phyloP scores from a whole-genome alignment of 306 rosid genomes.

The Rosa persica region DNA sequence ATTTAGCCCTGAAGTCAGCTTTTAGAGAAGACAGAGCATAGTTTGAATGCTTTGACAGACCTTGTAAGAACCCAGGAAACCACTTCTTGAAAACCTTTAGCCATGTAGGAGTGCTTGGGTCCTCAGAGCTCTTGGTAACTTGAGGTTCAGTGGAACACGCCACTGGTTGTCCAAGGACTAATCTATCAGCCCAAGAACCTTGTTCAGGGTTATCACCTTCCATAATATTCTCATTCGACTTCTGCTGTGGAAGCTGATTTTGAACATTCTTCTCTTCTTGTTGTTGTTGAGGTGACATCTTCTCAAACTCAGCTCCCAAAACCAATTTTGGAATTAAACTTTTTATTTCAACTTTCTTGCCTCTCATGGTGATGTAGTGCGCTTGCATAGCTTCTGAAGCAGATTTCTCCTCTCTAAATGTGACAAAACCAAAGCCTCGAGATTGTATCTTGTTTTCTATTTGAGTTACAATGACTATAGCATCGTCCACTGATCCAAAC shows the following conservation, averaged over 20 bases:
- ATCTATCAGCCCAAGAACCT: conserved; percentile 25
- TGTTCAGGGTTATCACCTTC: conserved; percentile 23
- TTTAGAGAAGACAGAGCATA: conserved; percentile 47
- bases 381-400: conserved; percentile 31
- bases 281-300: conserved; percentile 19
- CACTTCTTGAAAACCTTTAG: conserved; percentile 41
- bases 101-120: conserved; percentile 32
- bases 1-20: conserved; percentile 35
- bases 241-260: conserved; percentile 6
- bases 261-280: conserved; percentile 12
- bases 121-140: not conserved
- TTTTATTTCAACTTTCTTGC: conserved; percentile 42
- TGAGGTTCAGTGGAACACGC: conserved; percentile 19
- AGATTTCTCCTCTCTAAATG: conserved; percentile 38
- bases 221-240: conserved; percentile 8
- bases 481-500: conserved; percentile 41
- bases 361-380: conserved; percentile 28
- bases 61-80: conserved; percentile 33
- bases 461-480: conserved; percentile 32
- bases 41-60: conserved; percentile 26
- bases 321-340: conserved; percentile 25
- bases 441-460: conserved; percentile 27
- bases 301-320: conserved; percentile 9
- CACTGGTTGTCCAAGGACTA: conserved; percentile 10
- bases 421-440: conserved; percentile 45